Base-by-base conservation (phyloP, 2,329 filamentous ascomycete genomes). In the Pyricularia pennisetigena region DNA sequence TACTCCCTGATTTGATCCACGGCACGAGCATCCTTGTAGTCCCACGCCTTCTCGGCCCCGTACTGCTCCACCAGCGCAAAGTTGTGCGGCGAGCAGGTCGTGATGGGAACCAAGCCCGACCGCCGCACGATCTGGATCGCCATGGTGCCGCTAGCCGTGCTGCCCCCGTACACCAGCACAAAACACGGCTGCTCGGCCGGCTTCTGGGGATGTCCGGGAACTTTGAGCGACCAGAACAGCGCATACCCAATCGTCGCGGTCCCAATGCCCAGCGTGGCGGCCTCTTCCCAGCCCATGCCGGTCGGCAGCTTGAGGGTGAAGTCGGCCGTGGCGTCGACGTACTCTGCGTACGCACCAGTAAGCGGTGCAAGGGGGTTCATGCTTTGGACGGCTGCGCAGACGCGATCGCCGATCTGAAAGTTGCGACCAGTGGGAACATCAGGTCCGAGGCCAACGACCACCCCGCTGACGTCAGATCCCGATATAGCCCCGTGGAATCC, bases 21-120 rank as follows among this genome's bases (percentile, higher is more conserved):
- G 32, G 79, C 78, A 0, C 80, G 76, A 23, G 79, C 78, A 26
- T 26, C 63, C 23, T 78, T 78, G 77, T 86, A 86, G 74, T 86
- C 80, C 71, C 85, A 84, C 10, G 78, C 78, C 63, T 76, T 76
- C 68, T 80, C 78, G 0, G 83, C 83, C 24, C 85, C 85, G 12
- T 83, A 75, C 3, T 72, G 74, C 69, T 79, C 79, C 2, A 82
- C 75, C 14, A 84, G 79, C 4, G 79, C 77, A 73, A 82, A 82
- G 74, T 85, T 85, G 68, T 75, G 77, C 2, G 80, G 77, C 1
- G 81, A 83, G 67, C 69, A 71, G 0, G 69, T 69, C 4, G 68
- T 65, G 12, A 72, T 59, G 3, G 64, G 29, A 1, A 24, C 14
- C 35, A 35, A 65, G 20, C 69, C 70, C 0, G 66, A 63, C 23